phyloP scores from a whole-genome alignment of 2,329 filamentous ascomycete genomes.

The Sclerotinia spermophila region DNA sequence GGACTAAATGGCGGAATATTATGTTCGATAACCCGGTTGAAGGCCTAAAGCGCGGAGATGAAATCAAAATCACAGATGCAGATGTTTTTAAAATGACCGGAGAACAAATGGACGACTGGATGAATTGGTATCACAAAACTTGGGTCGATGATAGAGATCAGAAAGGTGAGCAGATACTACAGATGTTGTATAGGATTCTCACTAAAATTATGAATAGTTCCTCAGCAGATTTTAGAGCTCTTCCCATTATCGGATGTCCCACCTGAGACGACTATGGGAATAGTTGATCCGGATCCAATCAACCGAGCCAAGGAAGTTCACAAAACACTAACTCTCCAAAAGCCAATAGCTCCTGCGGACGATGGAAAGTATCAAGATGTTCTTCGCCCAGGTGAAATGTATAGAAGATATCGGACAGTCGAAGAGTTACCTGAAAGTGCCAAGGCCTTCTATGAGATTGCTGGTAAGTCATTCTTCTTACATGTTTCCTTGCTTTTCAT shows the following conservation, averaged over 20 bases:
- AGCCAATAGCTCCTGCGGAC: slow-evolving; percentile 27
- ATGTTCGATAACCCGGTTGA: slow-evolving; percentile 39
- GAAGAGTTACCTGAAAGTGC: slow-evolving; percentile 44
- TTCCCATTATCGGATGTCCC: slow-evolving; percentile 36
- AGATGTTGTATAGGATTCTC: neutral
- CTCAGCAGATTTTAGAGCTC: slow-evolving; percentile 36
- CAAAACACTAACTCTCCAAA: slow-evolving; percentile 29
- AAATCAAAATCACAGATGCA: slow-evolving; percentile 54
- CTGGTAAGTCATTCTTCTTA: slow-evolving; percentile 35
- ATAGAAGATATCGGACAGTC: slow-evolving; percentile 40
- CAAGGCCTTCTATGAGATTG: slow-evolving; percentile 43
- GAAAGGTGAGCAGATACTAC: slow-evolving; percentile 36
- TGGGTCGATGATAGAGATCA: slow-evolving; percentile 50
- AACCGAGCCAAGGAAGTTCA: slow-evolving; percentile 32
- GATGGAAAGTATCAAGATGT: slow-evolving; percentile 24
- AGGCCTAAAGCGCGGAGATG: slow-evolving; percentile 42
- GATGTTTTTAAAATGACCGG: slow-evolving; percentile 61
- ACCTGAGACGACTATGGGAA: slow-evolving; percentile 24
- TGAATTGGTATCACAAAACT: slow-evolving; percentile 73
- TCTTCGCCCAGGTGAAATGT: slow-evolving; percentile 37
- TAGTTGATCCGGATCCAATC: slow-evolving; percentile 28
- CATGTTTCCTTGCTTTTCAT: neutral
- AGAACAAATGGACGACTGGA: slow-evolving; percentile 66
- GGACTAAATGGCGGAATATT: slow-evolving; percentile 62
- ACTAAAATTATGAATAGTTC: slow-evolving; percentile 28